Base-by-base conservation (phyloP, 352 stramenopile species). In the Phytopythium oedochilum region DNA sequence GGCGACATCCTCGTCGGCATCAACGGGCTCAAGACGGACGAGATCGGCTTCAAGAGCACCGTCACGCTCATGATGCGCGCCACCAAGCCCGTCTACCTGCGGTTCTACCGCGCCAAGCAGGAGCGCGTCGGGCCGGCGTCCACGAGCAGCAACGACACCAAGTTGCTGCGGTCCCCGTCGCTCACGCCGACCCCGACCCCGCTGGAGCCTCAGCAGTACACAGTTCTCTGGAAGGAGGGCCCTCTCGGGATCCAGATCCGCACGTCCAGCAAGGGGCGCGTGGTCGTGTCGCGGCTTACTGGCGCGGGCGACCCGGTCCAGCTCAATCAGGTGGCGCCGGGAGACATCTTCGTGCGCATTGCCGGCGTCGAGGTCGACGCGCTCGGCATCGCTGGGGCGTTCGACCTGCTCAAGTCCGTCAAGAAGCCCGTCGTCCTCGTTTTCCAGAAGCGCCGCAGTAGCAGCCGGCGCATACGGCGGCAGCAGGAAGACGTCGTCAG, bases 191-290 rank as follows among this genome's bases (percentile, higher is more conserved):
- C 42, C 31, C 62, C 34, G 29, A 59, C 45, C 7, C 53, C 53
- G 2, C 45, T 74, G 47, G 66, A 78, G 5, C 63, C 72, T 4
- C 69, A 60, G 28, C 79, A 93, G 59, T 95, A 93, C 64, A 73
- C 76, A 8, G 73, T 95, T 15, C 48, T 89, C 20, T 95, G 85
- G 85, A 63, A 70, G 20, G 76, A 88, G 7, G 85, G 85, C 1
- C 78, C 83, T 5, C 70, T 95, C 6, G 85, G 85, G 11, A 88
- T 95, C 51, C 83, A 92, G 60, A 92, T 95, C 54, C 89, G 86
- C 32, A 76, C 71, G 20, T 86, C 75, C 4, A 73, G 59, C 39
- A 70, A 86, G 43, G 72, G 78, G 7, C 67, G 66, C 15, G 78
- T 93, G n/a, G 71, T 90, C 17, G 77, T 95, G 32, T 78, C 85